Evolutionary conservation across 768 basidiomycete species (phyloP).

Genomic region (Amanita pallidorosea): DNA sequence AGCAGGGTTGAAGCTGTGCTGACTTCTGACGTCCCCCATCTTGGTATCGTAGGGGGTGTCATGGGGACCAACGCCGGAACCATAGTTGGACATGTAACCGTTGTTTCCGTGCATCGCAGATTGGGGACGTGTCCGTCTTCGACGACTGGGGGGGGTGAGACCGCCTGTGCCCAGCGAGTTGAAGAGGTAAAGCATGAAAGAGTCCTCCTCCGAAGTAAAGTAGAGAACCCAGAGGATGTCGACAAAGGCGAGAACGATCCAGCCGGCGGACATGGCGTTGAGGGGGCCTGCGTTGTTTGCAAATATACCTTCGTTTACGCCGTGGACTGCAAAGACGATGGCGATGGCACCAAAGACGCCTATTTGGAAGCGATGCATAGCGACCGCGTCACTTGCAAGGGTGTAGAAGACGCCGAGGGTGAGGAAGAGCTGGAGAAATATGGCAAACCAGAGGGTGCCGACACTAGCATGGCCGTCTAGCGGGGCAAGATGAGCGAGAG

Average conservation of each 20-base stretch:
- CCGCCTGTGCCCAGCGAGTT: constrained; percentile 83
- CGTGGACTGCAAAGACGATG: constrained; percentile 77
- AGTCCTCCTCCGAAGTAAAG: constrained; percentile 95
- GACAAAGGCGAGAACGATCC: constrained; percentile 85
- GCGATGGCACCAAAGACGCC: constrained; percentile 80
- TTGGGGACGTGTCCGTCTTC: constrained; percentile 59
- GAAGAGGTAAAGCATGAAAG: constrained; percentile 74
- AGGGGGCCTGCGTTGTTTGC: constrained; percentile 30
- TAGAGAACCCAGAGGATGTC: constrained; percentile 95
- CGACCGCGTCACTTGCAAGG: constrained; percentile 82
- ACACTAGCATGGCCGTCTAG: constrained; percentile 36
- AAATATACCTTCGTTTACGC: constrained; percentile 62
- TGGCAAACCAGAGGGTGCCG: constrained; percentile 73
- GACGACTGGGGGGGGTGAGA: constrained; percentile 69
- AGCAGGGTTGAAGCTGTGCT: constrained; percentile 41
- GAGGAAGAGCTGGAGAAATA: constrained; percentile 66
- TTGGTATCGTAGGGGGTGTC: constrained; percentile 54
- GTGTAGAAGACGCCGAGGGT: constrained; percentile 63
- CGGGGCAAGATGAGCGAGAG: neutral
- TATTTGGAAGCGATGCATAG: constrained; percentile 89
- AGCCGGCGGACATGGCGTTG: constrained; percentile 86
- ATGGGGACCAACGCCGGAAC: constrained; percentile 56
- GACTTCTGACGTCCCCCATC: constrained; percentile 35
- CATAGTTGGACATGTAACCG: constrained; percentile 54
- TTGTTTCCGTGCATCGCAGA: constrained; percentile 57